These are phyloP conservation scores for Delitschia confertaspora DNA, from an alignment of 495 filamentous ascomycete genomes.

Conservation along the genomic window DNA sequence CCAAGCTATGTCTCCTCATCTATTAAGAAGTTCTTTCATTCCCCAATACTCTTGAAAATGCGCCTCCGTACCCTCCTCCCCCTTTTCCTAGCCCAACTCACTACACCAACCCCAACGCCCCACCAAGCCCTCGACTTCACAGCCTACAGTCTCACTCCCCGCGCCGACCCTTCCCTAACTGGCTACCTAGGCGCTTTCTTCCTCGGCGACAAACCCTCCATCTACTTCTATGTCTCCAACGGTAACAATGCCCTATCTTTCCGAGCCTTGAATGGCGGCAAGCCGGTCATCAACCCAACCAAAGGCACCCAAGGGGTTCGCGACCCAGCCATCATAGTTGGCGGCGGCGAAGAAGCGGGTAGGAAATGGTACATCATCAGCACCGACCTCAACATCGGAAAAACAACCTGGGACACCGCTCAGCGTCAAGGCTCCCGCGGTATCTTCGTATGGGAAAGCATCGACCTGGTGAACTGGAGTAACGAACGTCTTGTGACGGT, in stretches of 20 bases:
- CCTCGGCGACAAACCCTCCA: constrained; percentile 44
- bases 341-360: constrained; percentile 41
- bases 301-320: constrained; percentile 44
- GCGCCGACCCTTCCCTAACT: constrained; percentile 37
- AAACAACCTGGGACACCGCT: constrained; percentile 45
- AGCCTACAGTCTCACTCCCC: constrained; percentile 20
- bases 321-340: constrained; percentile 42
- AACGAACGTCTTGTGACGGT: constrained; percentile 43
- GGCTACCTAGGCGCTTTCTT: constrained; percentile 47
- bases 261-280: constrained; percentile 40
- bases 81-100: too few relatives aligned
- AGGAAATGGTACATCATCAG: constrained; percentile 50
- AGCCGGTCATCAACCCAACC: constrained; percentile 43
- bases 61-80: too few relatives aligned
- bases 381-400: constrained; percentile 45
- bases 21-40: too few relatives aligned
- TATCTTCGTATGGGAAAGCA: constrained; percentile 48
- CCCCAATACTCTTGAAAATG: too few relatives aligned
- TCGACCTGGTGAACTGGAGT: constrained; percentile 42
- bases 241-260: constrained; percentile 43
- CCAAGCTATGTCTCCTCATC: too few relatives aligned
- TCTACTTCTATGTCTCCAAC: constrained; percentile 47
- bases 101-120: too few relatives aligned
- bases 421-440: constrained; percentile 42
- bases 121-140: constrained; percentile 9